Evolutionary conservation across 2,329 filamentous ascomycete genomes (phyloP).

Genomic region (Sclerotinia subarctica): DNA sequence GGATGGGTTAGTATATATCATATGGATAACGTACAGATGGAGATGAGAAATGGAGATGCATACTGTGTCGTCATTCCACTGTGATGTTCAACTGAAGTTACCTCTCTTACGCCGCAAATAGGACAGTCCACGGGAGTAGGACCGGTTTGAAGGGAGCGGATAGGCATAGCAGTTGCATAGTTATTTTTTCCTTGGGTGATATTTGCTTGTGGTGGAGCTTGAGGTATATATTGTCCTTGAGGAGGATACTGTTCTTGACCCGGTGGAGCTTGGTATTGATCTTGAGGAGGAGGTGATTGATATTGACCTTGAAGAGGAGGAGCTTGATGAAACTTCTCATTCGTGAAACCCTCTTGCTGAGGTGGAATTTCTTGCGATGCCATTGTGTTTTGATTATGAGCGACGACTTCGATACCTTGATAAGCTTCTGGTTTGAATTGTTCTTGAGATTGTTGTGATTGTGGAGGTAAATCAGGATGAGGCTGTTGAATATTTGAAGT

Average conservation of each 20-base stretch:
- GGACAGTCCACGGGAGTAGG: slow-evolving; percentile 30
- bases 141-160: slow-evolving; percentile 23
- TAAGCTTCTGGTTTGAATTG: not conserved
- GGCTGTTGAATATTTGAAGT: slow-evolving; percentile 14
- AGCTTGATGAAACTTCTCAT: not conserved
- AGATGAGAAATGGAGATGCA: slow-evolving; percentile 14
- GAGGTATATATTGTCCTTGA: not conserved
- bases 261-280: not conserved
- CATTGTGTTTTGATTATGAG: slow-evolving; percentile 7
- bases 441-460: not conserved
- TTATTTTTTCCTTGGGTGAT: slow-evolving; percentile 13
- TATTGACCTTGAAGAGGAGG: slow-evolving; percentile 4
- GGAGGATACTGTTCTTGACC: slow-evolving; percentile 1
- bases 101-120: slow-evolving; percentile 27
- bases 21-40: not conserved
- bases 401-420: slow-evolving; percentile 18
- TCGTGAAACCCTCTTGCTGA: slow-evolving; percentile 13
- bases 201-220: slow-evolving; percentile 8
- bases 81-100: slow-evolving; percentile 27
- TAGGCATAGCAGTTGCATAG: slow-evolving; percentile 25
- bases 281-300: slow-evolving; percentile 2
- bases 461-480: not conserved
- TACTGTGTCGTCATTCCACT: slow-evolving; percentile 30
- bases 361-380: slow-evolving; percentile 1
- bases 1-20: not conserved